phyloP scores from a whole-genome alignment of 305 asterid species.

The Stenogyne calaminthoides region DNA sequence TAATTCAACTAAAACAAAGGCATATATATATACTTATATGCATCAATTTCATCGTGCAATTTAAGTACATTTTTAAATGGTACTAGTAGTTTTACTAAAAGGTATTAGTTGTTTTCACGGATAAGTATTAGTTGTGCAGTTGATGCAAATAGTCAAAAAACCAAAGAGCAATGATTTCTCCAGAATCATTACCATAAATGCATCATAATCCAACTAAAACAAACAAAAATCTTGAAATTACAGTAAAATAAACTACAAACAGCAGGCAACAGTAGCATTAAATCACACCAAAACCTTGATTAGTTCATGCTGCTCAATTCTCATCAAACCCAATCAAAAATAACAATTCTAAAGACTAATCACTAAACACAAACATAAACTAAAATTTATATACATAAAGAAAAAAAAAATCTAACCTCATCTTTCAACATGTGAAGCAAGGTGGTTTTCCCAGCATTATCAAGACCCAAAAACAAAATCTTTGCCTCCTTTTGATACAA shows the following conservation, averaged over 20 bases:
- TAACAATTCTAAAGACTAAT: not conserved
- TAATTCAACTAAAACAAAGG: not conserved
- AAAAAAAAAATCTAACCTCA: slow-evolving; percentile 51
- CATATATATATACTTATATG: no score
- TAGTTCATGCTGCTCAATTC: not conserved
- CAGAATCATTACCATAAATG: not conserved
- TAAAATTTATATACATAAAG: not conserved
- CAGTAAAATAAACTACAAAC: not conserved
- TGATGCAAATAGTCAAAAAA: not conserved
- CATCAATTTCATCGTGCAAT: no score
- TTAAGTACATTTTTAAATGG: no score
- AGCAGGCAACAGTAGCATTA: not conserved
- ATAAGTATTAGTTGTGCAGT: no score
- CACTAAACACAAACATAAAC: not conserved
- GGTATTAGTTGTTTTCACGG: no score
- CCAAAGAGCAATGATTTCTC: not conserved
- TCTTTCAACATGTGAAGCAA: slow-evolving; percentile 78
- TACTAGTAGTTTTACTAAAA: no score
- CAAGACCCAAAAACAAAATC: slow-evolving; percentile 82
- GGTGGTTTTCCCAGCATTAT: slow-evolving; percentile 84
- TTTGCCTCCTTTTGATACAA: slow-evolving; percentile 75
- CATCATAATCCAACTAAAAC: not conserved
- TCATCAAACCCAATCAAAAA: not conserved
- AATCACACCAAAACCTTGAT: not conserved
- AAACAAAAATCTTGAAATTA: slow-evolving; percentile 2